These are phyloP conservation scores for Podospora comata DNA, from an alignment of 495 filamentous ascomycete species.

Conservation along the genomic window DNA sequence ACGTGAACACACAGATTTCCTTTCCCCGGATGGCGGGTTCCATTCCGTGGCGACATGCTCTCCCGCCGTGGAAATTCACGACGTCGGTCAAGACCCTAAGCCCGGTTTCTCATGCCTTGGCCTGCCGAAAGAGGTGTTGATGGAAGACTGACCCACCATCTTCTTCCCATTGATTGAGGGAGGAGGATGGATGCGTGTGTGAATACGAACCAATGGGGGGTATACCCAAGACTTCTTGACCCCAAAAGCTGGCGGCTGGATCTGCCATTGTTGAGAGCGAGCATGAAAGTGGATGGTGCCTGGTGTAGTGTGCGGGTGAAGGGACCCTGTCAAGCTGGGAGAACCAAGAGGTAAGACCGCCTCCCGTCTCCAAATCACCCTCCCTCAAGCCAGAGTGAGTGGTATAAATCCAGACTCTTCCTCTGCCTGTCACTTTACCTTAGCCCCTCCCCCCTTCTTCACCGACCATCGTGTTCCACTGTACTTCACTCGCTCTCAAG, in stretches of 20 bases:
- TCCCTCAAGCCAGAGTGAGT: not conserved
- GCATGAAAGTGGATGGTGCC: not conserved
- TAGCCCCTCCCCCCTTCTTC: not conserved
- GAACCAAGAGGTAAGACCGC: too few species aligned
- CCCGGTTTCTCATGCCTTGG: not conserved
- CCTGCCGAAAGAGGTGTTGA: not conserved
- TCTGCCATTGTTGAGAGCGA: not conserved
- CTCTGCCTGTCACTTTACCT: not conserved
- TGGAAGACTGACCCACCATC: not conserved
- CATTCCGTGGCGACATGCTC: not conserved
- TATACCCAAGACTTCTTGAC: not conserved
- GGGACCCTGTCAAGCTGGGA: not conserved
- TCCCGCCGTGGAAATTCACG: not conserved
- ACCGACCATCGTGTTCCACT: not conserved
- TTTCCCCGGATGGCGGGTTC: not conserved
- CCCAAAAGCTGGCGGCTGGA: not conserved
- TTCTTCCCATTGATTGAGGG: not conserved
- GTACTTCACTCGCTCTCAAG: not conserved
- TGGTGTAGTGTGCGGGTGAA: not conserved
- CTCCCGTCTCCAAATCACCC: too few species aligned
- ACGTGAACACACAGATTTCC: not conserved
- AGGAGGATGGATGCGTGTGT: not conserved
- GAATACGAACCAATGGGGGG: not conserved
- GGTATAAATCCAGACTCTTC: constrained; percentile 3
- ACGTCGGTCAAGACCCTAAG: constrained; percentile 2